phyloP scores from a whole-genome alignment of 129 eudicot species.

The Helianthus tuberosus region DNA sequence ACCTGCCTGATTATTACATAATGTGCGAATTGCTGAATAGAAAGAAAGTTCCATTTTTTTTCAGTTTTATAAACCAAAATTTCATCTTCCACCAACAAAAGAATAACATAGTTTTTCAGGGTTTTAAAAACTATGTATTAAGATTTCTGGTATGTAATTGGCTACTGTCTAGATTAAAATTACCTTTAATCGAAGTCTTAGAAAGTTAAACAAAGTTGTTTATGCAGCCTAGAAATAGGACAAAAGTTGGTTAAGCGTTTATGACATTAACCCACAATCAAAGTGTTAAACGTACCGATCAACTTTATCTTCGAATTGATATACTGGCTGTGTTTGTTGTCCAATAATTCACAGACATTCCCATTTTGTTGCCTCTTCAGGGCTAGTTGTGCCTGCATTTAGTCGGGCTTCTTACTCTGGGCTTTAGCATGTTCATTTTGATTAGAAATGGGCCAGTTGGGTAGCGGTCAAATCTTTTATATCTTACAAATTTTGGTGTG shows the following conservation, averaged over 20 bases:
- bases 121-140: background rate
- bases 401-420: slow-evolving; percentile 19
- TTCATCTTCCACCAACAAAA: slow-evolving; percentile 6
- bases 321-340: background rate
- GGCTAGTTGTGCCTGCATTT: slow-evolving; percentile 19
- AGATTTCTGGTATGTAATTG: background rate
- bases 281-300: background rate
- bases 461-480: slow-evolving; percentile 1
- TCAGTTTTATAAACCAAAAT: background rate
- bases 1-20: background rate
- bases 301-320: background rate
- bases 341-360: background rate
- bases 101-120: slow-evolving; percentile 6
- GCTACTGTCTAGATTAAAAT: background rate
- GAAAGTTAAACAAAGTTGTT: background rate
- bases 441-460: background rate
- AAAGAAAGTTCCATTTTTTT: background rate
- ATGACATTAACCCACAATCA: background rate
- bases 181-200: background rate
- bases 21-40: background rate
- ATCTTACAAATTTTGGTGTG: background rate
- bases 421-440: slow-evolving; percentile 12
- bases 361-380: slow-evolving; percentile 3
- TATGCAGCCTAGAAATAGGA: background rate
- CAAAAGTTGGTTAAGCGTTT: background rate